These are phyloP conservation scores for Cerioporus squamosus DNA, from an alignment of 1,284 basidiomycete species.

Conservation along the genomic window DNA sequence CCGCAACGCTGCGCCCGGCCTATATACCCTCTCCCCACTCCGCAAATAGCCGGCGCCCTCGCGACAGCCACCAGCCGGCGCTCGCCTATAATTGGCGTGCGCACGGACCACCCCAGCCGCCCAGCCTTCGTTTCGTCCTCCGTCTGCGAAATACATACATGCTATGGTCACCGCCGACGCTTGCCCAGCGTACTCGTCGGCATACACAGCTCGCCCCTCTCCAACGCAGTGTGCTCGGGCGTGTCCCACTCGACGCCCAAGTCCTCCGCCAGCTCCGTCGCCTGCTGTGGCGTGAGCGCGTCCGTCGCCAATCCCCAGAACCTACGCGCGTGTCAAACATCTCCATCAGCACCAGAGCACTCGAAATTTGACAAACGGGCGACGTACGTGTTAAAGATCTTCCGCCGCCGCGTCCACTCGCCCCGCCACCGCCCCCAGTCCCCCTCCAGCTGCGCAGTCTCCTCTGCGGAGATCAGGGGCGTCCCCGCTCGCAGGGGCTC, in stretches of 20 bases:
- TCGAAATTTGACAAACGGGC: not conserved
- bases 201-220: slow-evolving; percentile 53
- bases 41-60: slow-evolving; percentile 21
- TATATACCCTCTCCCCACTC: slow-evolving; percentile 23
- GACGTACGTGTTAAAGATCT: slow-evolving; percentile 64
- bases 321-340: slow-evolving; percentile 42
- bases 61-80: too few relatives aligned
- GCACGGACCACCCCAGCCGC: slow-evolving; percentile 38
- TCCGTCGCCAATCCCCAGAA: slow-evolving; percentile 78
- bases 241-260: slow-evolving; percentile 79
- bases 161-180: slow-evolving; percentile 3
- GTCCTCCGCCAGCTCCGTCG: slow-evolving; percentile 64
- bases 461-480: slow-evolving; percentile 67
- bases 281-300: slow-evolving; percentile 64
- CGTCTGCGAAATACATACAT: not conserved
- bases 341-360: not conserved
- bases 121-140: not conserved
- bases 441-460: slow-evolving; percentile 60
- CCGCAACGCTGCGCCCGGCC: not conserved
- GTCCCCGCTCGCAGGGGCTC: slow-evolving; percentile 67
- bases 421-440: slow-evolving; percentile 75
- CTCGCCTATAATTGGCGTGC: slow-evolving; percentile 3
- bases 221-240: slow-evolving; percentile 62
- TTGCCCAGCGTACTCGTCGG: slow-evolving; percentile 22
- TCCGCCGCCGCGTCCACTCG: slow-evolving; percentile 74